Percentiles rank a stretch among this genome's conserved stretches.
phyloP scores from a whole-genome alignment of 2,329 filamentous ascomycete species.

The Colletotrichum plurivorum region DNA sequence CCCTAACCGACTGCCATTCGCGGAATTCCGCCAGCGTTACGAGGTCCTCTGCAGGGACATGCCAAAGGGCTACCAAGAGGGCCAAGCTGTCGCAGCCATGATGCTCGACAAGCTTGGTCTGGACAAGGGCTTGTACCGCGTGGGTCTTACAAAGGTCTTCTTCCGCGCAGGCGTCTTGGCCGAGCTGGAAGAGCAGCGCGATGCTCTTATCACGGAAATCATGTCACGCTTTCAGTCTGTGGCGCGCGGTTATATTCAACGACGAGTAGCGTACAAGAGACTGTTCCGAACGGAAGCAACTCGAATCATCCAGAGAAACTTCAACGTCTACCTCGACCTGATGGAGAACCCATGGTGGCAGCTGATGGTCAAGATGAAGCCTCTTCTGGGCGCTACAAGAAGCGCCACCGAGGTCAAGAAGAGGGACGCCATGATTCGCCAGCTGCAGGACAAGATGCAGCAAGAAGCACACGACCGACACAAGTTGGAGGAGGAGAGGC shows the following conservation, averaged over 20 bases:
- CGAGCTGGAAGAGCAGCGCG: conserved; percentile 95
- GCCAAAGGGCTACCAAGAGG: conserved; percentile 92
- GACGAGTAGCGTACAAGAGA: conserved; percentile 90
- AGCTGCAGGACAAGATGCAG: conserved; percentile 87
- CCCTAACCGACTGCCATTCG: conserved; percentile 91
- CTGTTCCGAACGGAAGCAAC: conserved; percentile 96
- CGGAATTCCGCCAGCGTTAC: conserved; percentile 95
- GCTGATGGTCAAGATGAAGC: conserved; percentile 94
- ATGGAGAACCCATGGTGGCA: conserved; percentile 98
- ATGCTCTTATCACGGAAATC: conserved; percentile 92
- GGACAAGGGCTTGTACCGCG: conserved; percentile 88
- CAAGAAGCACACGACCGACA: conserved; percentile 81
- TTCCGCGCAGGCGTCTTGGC: conserved; percentile 96
- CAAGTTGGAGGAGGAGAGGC: conserved; percentile 89
- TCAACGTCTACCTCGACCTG: conserved; percentile 90
- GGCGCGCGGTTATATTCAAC: conserved; percentile 89
- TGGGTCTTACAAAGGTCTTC: conserved; percentile 97
- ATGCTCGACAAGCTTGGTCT: conserved; percentile 92
- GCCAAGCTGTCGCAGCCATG: conserved; percentile 85
- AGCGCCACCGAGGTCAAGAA: conserved; percentile 96
- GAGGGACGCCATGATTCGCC: conserved; percentile 91
- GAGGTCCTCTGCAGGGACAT: conserved; percentile 92
- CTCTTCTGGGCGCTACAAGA: conserved; percentile 90
- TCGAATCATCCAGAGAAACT: conserved; percentile 93
- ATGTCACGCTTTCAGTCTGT: conserved; percentile 94